A percentile compares a stretch with the other conserved stretches of the same genome.
phyloP scores from a whole-genome alignment of 2,329 filamentous ascomycete genomes.

The Penicillium sp. region DNA sequence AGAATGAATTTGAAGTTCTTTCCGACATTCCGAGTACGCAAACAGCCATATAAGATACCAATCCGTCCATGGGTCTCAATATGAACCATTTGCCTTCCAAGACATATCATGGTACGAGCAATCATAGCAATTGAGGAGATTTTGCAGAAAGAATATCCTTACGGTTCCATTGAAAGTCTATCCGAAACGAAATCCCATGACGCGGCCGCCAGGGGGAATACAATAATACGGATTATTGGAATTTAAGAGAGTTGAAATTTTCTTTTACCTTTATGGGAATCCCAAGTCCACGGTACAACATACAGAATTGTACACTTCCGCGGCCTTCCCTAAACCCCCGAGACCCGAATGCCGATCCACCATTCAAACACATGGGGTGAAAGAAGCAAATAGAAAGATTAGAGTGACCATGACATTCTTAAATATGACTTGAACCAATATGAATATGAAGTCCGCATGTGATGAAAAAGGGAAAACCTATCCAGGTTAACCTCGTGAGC shows the following conservation, averaged over 20 bases:
- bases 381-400: not conserved
- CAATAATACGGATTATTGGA: not conserved
- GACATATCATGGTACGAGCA: not conserved
- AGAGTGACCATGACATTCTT: not conserved
- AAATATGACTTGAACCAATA: not conserved
- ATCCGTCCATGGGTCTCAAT: not conserved
- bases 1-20: not conserved
- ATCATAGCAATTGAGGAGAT: not conserved
- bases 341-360: not conserved
- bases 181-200: constrained; percentile 20
- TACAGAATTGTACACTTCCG: not conserved
- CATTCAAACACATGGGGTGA: not conserved
- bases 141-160: not conserved
- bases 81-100: not conserved
- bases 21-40: not conserved
- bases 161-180: constrained; percentile 4
- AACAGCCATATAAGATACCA: not conserved
- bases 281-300: constrained; percentile 19
- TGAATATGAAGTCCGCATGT: not conserved
- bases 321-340: constrained; percentile 2
- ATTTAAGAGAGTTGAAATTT: not conserved
- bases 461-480: not conserved
- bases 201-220: constrained; percentile 10
- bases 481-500: constrained; percentile 2
- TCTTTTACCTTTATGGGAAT: constrained; percentile 1